Evolutionary conservation across 2,329 filamentous ascomycete species (phyloP).

Genomic region (Ceratocystis cubensis): DNA sequence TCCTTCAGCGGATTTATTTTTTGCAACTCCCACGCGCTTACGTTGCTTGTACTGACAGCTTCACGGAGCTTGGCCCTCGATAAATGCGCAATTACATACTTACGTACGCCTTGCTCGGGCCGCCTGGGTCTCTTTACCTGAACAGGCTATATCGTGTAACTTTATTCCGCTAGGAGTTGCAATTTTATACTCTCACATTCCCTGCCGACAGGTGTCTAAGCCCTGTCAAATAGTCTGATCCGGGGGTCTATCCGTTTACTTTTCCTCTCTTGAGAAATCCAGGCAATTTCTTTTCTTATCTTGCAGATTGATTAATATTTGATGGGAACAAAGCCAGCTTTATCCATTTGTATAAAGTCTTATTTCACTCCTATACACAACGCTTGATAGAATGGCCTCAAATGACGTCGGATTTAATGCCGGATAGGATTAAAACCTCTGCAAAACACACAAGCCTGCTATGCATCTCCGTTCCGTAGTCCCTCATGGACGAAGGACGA

Average conservation of each 20-base stretch:
- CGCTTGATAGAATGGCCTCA: no score
- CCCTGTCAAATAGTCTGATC: conserved; percentile 17
- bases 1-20: background rate
- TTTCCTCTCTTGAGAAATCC: background rate
- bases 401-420: no score
- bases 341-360: no score
- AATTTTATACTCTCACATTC: background rate
- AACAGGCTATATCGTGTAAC: background rate
- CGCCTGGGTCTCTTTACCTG: background rate
- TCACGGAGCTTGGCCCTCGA: background rate
- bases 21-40: background rate
- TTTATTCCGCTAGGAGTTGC: background rate
- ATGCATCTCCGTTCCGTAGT: no score
- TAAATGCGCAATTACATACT: background rate
- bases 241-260: background rate
- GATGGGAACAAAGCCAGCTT: no score
- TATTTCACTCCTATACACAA: no score
- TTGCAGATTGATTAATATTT: no score
- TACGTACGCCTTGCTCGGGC: background rate
- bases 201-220: background rate
- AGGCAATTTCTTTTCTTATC: no score
- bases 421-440: no score
- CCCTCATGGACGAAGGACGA: no score
- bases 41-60: background rate
- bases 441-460: no score